Base-by-base conservation (phyloP, 176 grass and related monocot genomes). In the Musa troglodytarum region DNA sequence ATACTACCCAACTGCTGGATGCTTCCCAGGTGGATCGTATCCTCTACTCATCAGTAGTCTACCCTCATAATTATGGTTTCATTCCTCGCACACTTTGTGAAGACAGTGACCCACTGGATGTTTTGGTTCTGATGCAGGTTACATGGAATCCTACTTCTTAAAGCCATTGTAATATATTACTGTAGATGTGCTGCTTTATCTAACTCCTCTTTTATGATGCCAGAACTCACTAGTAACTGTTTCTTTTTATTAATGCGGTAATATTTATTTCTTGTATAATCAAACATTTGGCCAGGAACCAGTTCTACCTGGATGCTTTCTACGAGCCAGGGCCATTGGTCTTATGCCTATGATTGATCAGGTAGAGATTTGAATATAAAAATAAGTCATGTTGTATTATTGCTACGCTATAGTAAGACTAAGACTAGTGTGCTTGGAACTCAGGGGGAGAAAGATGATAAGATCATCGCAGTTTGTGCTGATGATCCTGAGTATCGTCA, bases 21-120 rank as follows among this genome's bases (percentile, higher is more conserved):
- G 11, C 12, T 58, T 61, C 1, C 11, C 62, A 89, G 90, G 93
- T 96, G 43, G 93, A 96, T 65, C 81, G 93, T 0, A 22, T 96
- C 70, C 81, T 96, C 19, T 97, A 97, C 79, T 97, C 93, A 0
- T 97, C 93, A 29, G 90, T 97, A 64, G 92, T 96, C 6, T 96
- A 96, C 81, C 92, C 92, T 29, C 92, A 96, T 78, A 96, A 96
- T 66, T 96, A 96, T 69, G 92, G 92, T 43, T 96, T 96, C 83
- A 81, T 96, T 81, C 92, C 92, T 1, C 85, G 92, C 58, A 90
- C 92, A 13, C 92, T 96, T 63, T 96, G 92, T 82, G 89, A 96
- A 83, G 92, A 96, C 80, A 96, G 88, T 71, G 92, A 96, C 16
- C 92, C 92, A 65, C 88, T 96, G 71, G 92, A 96, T 53, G 92